Evolutionary conservation across 257 asterid species (phyloP).

Genomic region (Catharanthus roseus): DNA sequence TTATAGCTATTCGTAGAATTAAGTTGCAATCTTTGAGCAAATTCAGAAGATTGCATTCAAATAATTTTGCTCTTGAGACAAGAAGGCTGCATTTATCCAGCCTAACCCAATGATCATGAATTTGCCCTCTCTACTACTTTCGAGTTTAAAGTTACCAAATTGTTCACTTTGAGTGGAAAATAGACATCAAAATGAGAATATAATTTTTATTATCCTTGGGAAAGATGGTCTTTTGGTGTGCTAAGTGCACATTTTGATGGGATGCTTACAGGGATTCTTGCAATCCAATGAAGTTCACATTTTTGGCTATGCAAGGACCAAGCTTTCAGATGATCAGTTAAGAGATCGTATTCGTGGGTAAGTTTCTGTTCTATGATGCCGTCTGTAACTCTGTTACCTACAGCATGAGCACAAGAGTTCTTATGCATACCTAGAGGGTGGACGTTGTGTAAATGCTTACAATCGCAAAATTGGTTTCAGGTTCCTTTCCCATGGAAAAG

Average conservation of each 20-base stretch:
- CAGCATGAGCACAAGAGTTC: not conserved
- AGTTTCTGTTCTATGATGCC: slow-evolving; percentile 15
- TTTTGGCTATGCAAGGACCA: slow-evolving; percentile 95
- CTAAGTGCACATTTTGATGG: slow-evolving; percentile 17
- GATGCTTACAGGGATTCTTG: slow-evolving; percentile 67
- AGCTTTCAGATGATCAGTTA: slow-evolving; percentile 73
- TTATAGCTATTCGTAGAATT: not conserved
- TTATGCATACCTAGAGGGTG: too few species aligned
- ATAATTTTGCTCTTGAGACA: not conserved
- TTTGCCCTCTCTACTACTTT: not conserved
- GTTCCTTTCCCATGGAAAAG: slow-evolving; percentile 64
- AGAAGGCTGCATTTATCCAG: not conserved
- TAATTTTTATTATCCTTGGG: not conserved
- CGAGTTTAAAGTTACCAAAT: not conserved
- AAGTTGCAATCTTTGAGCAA: not conserved
- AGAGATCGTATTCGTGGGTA: slow-evolving; percentile 84
- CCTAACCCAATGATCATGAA: not conserved
- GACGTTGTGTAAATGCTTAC: too few species aligned
- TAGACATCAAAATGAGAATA: not conserved
- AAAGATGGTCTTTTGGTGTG: slow-evolving; percentile 1
- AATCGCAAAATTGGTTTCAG: slow-evolving; percentile 27
- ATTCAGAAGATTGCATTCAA: not conserved
- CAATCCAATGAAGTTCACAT: slow-evolving; percentile 81
- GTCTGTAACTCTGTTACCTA: not conserved
- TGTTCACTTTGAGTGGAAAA: not conserved